phyloP scores from a whole-genome alignment of 2,329 filamentous ascomycete genomes.

The Aspergillus clavatus region DNA sequence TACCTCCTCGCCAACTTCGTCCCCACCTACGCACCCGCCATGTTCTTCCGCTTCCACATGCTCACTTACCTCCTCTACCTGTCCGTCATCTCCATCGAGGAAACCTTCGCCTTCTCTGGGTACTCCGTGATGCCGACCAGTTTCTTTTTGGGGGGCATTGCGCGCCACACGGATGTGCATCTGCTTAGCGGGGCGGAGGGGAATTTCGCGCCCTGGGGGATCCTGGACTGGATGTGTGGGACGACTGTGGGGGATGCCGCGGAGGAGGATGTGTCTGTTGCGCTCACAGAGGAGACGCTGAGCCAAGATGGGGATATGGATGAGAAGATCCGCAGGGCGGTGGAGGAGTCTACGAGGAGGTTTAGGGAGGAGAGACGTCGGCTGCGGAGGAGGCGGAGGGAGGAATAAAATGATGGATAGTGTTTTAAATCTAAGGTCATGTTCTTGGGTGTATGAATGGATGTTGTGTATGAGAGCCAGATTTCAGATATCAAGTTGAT shows the following conservation, averaged over 20 bases:
- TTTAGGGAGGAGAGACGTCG: slow-evolving; percentile 17
- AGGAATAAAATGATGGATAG: slow-evolving; percentile 4
- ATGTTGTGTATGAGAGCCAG: too few species aligned
- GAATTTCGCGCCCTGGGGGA: slow-evolving; percentile 44
- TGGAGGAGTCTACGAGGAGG: slow-evolving; percentile 31
- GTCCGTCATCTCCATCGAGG: slow-evolving; percentile 53
- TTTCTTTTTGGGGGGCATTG: slow-evolving; percentile 56
- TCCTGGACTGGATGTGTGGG: slow-evolving; percentile 43
- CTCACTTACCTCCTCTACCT: slow-evolving; percentile 56
- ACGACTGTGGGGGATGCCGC: slow-evolving; percentile 42
- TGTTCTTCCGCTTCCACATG: slow-evolving; percentile 56
- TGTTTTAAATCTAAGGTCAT: neutral
- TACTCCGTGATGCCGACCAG: slow-evolving; percentile 55
- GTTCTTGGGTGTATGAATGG: neutral
- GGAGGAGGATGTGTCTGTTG: slow-evolving; percentile 41
- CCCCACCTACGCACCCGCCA: slow-evolving; percentile 53
- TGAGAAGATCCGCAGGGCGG: slow-evolving; percentile 26
- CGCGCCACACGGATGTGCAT: slow-evolving; percentile 53
- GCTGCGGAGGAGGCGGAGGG: slow-evolving; percentile 10
- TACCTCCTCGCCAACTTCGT: slow-evolving; percentile 53
- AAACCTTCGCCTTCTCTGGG: slow-evolving; percentile 56
- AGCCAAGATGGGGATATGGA: slow-evolving; percentile 31
- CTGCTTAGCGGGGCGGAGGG: slow-evolving; percentile 44
- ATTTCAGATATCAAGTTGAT: too few species aligned
- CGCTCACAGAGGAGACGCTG: slow-evolving; percentile 32